Base-by-base conservation (phyloP, 768 basidiomycete genomes). In the Tubosaeta brunneosetosa region DNA sequence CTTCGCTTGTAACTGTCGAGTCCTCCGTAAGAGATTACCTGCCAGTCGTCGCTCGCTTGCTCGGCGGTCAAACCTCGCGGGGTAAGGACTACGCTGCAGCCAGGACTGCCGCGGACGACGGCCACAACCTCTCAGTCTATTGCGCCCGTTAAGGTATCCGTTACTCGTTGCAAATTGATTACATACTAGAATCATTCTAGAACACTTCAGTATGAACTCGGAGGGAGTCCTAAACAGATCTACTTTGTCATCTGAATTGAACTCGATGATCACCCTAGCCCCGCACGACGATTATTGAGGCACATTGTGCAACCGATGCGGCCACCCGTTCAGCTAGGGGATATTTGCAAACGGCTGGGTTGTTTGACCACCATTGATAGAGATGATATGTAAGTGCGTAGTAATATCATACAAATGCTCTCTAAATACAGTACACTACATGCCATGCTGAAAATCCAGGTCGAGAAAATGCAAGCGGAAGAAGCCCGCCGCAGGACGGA, bases 401-500 rank as follows among this genome's bases (percentile, higher is more conserved):
- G 45, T 49, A 50, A 49, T 49, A 52, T 53, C 56, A 46, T 63
- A 61, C 51, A 63, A 56, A 58, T 57, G 47, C 43, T 41, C 34
- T 45, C 27, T 40, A 48, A 41, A 46, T 63, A 58, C 25, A 36
- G 51, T 67, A 66, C 51, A 63, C 50, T 56, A 55, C 38, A 50
- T 61, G 54, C 27, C 32, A 64, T 55, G 51, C 43, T 44, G 31
- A 60, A 47, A 51, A 55, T 47, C 42, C 55, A 50, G 45, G 49
- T 34, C 17, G 38, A 14, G 32, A 44, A 44, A 56, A 42, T 34
- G 38, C 26, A 43, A 40, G 40, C 42, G 31, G 14, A 37, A 44
- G 41, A 32, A 44, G 14, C 8, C 27, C 4, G 1, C 16, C 43
- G 7, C n/a, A n/a, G n/a, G n/a, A 44, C 43, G 42, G 32, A 56